Evolutionary conservation across 78 protist species (phyloP).

Genomic region (Acrasis kona): DNA sequence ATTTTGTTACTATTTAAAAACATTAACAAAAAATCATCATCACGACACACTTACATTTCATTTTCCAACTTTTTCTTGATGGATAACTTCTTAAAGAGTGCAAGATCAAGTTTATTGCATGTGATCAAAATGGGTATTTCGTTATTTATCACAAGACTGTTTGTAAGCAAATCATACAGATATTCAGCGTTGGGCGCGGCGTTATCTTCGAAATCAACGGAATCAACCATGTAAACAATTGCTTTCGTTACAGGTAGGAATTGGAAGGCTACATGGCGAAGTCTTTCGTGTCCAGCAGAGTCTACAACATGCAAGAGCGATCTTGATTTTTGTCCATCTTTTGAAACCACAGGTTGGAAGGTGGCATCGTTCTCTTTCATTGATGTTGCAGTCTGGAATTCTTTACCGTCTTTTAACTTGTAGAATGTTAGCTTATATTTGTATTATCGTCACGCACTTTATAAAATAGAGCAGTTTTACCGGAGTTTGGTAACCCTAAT

Average conservation of each 20-base stretch:
- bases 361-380: not conserved
- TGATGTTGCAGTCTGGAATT: not conserved
- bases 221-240: not conserved
- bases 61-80: not conserved
- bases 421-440: not conserved
- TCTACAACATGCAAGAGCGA: not conserved
- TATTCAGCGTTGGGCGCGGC: not conserved
- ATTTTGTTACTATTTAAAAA: not conserved
- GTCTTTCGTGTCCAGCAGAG: not conserved
- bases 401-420: not conserved
- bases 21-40: not conserved
- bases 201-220: not conserved
- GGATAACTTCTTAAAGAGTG: not conserved
- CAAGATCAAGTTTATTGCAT: not conserved
- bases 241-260: not conserved
- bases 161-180: not conserved
- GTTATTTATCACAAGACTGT: not conserved
- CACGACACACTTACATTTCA: not conserved
- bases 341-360: not conserved
- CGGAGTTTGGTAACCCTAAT: not conserved
- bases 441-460: not conserved
- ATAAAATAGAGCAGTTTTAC: not conserved
- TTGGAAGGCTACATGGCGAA: not conserved
- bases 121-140: not conserved
- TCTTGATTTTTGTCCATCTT: not conserved